A percentile compares a stretch with the other conserved stretches of the same genome.
These are phyloP conservation scores for Adansonia rubrostipa DNA, from an alignment of 441 rosid species.

Conservation along the genomic window DNA sequence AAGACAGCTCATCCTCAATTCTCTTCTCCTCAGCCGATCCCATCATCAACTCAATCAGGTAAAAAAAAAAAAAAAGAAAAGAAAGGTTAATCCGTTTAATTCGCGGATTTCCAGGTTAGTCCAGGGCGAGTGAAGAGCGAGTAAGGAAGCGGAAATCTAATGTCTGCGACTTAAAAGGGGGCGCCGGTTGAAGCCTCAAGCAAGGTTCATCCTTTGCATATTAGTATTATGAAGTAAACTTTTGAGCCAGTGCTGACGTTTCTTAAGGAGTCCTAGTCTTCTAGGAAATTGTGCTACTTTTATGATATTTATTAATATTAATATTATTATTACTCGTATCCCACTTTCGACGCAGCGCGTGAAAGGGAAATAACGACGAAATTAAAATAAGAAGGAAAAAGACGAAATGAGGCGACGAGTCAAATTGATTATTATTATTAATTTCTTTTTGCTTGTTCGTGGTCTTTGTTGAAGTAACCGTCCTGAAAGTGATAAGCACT, in stretches of 20 bases:
- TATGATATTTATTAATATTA: too few relatives aligned
- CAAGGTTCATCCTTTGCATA: neutral
- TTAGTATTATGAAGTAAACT: neutral
- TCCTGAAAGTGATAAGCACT: neutral
- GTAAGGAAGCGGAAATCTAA: neutral
- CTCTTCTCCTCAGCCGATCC: conserved; percentile 49
- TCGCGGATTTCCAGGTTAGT: neutral
- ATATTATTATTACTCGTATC: neutral
- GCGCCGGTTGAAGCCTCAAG: neutral
- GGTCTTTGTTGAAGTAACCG: neutral
- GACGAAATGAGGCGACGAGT: neutral
- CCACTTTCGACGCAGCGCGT: conserved; percentile 14
- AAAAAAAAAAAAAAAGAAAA: too few relatives aligned
- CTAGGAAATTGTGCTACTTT: neutral
- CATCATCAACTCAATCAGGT: conserved; percentile 13
- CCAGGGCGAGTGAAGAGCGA: conserved; percentile 12
- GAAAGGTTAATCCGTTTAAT: neutral
- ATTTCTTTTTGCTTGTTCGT: too few relatives aligned
- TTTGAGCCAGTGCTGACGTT: neutral
- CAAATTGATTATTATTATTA: neutral
- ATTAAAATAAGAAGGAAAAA: neutral
- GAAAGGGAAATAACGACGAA: neutral
- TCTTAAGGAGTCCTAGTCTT: neutral
- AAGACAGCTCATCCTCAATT: conserved; percentile 55
- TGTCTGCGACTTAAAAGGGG: neutral